Percentiles rank a stretch among this genome's conserved stretches.
phyloP scores from a whole-genome alignment of 176 grass and related monocot genomes.

The Oryza officinalis region DNA sequence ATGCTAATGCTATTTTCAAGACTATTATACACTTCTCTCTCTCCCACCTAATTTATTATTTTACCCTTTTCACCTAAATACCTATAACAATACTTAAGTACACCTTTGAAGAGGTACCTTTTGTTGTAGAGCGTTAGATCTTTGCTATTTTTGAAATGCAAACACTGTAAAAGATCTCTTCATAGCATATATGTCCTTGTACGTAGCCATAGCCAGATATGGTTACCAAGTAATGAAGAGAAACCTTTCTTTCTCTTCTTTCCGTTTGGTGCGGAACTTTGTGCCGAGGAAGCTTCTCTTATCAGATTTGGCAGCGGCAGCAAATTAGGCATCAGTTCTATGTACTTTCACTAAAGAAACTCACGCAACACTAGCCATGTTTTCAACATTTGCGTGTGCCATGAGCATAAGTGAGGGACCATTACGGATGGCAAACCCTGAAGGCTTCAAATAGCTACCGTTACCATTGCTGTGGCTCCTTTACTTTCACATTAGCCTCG shows the following conservation, averaged over 20 bases:
- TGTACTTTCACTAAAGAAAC: constrained; percentile 17
- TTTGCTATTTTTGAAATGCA: too few species aligned
- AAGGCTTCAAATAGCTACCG: background rate
- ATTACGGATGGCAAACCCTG: background rate
- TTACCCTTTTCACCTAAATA: too few species aligned
- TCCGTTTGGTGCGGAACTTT: constrained; percentile 7
- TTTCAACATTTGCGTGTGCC: constrained; percentile 13
- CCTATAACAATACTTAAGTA: too few species aligned
- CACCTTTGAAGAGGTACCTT: too few species aligned
- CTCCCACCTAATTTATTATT: too few species aligned
- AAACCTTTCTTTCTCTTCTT: background rate
- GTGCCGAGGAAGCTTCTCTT: constrained; percentile 1
- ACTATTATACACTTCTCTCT: too few species aligned
- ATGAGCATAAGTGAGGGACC: constrained; percentile 19
- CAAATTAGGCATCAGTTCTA: constrained; percentile 24
- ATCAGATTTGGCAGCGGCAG: constrained; percentile 7
- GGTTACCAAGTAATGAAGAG: background rate
- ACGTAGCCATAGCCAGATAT: too few species aligned
- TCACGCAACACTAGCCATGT: background rate
- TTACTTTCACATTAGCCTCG: background rate
- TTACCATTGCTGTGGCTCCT: background rate
- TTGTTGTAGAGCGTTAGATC: too few species aligned
- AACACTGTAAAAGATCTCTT: too few species aligned
- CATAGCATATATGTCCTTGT: too few species aligned
- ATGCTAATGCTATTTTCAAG: too few species aligned